A percentile compares a stretch with the other conserved stretches of the same genome.
phyloP scores from a whole-genome alignment of 345 rosid species.

The Psidium guajava region DNA sequence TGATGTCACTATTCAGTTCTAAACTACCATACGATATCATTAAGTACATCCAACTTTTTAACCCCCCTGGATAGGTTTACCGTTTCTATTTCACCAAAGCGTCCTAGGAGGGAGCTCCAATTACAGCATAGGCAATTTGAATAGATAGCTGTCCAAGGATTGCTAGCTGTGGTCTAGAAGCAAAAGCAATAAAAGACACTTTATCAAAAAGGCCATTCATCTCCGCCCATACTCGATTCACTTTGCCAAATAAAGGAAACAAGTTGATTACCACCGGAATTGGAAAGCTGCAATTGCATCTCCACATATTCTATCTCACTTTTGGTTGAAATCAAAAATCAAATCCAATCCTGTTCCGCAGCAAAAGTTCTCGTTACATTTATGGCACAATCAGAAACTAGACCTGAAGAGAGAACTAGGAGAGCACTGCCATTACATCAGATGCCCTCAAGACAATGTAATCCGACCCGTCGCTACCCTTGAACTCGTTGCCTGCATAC shows the following conservation, averaged over 20 bases:
- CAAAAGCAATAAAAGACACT: not conserved
- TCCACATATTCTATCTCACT: not conserved
- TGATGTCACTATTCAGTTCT: not conserved
- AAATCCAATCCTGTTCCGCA: not conserved
- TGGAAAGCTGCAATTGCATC: not conserved
- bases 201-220: not conserved
- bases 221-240: not conserved
- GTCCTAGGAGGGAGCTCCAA: not conserved
- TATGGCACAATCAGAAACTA: not conserved
- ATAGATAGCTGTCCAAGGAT: not conserved
- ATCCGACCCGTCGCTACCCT: slow-evolving; percentile 63
- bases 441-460: slow-evolving; percentile 78
- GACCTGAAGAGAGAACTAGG: slow-evolving; percentile 23
- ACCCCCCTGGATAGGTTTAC: not conserved
- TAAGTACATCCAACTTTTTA: not conserved
- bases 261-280: not conserved
- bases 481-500: slow-evolving; percentile 87
- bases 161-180: not conserved
- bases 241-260: not conserved
- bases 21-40: not conserved
- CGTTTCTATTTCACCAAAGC: not conserved
- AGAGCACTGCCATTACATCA: slow-evolving; percentile 89
- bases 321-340: not conserved
- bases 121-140: not conserved
- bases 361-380: not conserved